Percentiles rank a stretch among this genome's conserved stretches.
These are phyloP conservation scores for slime mould (Dictyostelium discoideum) DNA, from an alignment of 78 protist genomes.

Conservation along the genomic window DNA sequence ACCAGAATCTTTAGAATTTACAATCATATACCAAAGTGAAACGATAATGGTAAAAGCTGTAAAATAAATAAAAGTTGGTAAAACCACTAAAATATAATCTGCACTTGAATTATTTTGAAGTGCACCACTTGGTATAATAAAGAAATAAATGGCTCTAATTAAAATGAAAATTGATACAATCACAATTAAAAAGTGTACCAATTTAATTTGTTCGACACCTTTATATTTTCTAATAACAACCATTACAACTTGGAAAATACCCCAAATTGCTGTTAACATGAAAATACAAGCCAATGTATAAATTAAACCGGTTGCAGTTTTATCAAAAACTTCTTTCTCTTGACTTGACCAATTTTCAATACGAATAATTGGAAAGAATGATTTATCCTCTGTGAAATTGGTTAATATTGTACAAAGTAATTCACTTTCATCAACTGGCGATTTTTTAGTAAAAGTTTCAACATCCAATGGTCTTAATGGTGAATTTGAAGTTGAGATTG, in stretches of 20 bases:
- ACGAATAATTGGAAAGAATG: conserved; percentile 35
- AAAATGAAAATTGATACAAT: conserved; percentile 10
- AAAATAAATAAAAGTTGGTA: conserved; percentile 58
- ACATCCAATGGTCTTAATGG: not conserved
- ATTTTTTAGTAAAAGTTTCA: not conserved
- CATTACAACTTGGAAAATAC: conserved; percentile 9
- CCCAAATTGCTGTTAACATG: conserved; percentile 9
- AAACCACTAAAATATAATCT: conserved; percentile 43
- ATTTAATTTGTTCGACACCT: not conserved
- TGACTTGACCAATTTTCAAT: not conserved
- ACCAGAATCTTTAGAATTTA: not conserved
- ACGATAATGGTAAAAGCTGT: conserved; percentile 39
- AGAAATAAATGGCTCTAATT: conserved; percentile 27
- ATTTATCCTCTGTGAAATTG: not conserved
- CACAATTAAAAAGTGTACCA: conserved; percentile 27
- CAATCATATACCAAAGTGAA: conserved; percentile 33
- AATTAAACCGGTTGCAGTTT: conserved; percentile 9
- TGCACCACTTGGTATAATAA: conserved; percentile 33
- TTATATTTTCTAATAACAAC: not conserved
- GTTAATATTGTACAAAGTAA: not conserved
- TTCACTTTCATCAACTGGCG: not conserved
- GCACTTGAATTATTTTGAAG: conserved; percentile 7
- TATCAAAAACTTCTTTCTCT: conserved; percentile 3
- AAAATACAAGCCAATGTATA: conserved; percentile 30
- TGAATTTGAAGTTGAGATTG: not conserved